Evolutionary conservation across 352 stramenopile genomes (phyloP), one percentile per base, ranked within the genome.

Genomic region (Pythium oligandrum): DNA sequence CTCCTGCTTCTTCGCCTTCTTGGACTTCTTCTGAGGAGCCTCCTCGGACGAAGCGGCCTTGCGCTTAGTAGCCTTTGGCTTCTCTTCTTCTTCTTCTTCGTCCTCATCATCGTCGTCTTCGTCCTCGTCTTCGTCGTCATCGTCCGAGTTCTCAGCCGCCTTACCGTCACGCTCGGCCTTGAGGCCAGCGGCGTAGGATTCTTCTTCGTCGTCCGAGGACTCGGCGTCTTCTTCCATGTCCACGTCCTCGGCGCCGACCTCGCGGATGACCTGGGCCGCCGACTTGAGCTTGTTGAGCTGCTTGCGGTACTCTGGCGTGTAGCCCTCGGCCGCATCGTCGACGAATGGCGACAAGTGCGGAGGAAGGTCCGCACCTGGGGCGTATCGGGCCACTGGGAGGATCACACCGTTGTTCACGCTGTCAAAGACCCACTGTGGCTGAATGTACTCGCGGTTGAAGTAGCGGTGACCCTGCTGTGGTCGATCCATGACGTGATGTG

Each of bases 401-500:
- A 98, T 45, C 42, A 99, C 85, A 38, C 90, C 78, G 55, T 98
- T 98, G 76, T 99, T 99, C 34, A 98, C 81, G 34, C 82, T 96
- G 79, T 99, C 97, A 49, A 99, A 96, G 31, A 99, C 79, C 97
- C 97, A 99, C 71, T 99, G 97, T 37, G 97, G 97, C 78, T 99
- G 97, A 43, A 99, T 83, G 61, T 97, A 99, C 72, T 99, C 97
- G 63, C 95, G 83, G 62, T 82, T 91, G 42, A 92, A 92, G 70
- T 94, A 92, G 3, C 71, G 83, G 53, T 94, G 74, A 10, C 86
- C 86, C 36, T 97, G 86, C 51, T 96, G 92, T 8, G 90, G 91
- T 30, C 96, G 86, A 66, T 99, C 96, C 63, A 97, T 90, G 49
- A 99, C 68, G 68, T 99, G 93, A 78, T 99, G 97, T 40, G 97